Conservation (phyloP, 2,329 filamentous ascomycete species). For the Akanthomyces lecanii region DNA sequence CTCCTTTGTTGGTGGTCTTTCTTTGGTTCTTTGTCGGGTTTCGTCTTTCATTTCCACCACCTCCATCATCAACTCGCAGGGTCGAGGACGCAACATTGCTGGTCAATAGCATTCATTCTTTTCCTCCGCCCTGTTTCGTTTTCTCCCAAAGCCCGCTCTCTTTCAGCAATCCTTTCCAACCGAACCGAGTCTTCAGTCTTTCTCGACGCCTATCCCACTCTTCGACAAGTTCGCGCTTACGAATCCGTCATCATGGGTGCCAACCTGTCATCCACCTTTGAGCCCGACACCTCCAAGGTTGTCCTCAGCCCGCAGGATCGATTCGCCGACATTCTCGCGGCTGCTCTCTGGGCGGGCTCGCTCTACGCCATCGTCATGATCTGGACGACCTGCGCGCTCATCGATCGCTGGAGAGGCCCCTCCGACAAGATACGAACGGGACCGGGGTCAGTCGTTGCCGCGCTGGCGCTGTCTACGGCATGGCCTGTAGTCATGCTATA, state of each 20-base stretch:
- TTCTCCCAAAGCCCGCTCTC: too few relatives aligned
- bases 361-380: conserved; percentile 39
- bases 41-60: neutral
- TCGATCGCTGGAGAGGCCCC: conserved; percentile 40
- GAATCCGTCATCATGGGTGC: conserved; percentile 32
- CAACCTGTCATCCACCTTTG: conserved; percentile 37
- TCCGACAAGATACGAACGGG: conserved; percentile 31
- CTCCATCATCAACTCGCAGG: conserved; percentile 9
- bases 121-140: neutral
- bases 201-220: neutral
- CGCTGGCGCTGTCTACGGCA: conserved; percentile 30
- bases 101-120: conserved; percentile 8
- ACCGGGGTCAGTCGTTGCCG: conserved; percentile 27
- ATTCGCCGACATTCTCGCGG: conserved; percentile 30
- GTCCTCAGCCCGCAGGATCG: conserved; percentile 31
- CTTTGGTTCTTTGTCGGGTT: neutral
- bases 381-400: conserved; percentile 38
- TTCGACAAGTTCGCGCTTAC: neutral
- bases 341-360: conserved; percentile 31
- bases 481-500: conserved; percentile 37
- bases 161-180: neutral
- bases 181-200: too few relatives aligned
- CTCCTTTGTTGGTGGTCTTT: conserved; percentile 4
- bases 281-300: conserved; percentile 35
- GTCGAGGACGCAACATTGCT: conserved; percentile 13